phyloP scores from a whole-genome alignment of 2,329 filamentous ascomycete species.

The Fusarium sororula region DNA sequence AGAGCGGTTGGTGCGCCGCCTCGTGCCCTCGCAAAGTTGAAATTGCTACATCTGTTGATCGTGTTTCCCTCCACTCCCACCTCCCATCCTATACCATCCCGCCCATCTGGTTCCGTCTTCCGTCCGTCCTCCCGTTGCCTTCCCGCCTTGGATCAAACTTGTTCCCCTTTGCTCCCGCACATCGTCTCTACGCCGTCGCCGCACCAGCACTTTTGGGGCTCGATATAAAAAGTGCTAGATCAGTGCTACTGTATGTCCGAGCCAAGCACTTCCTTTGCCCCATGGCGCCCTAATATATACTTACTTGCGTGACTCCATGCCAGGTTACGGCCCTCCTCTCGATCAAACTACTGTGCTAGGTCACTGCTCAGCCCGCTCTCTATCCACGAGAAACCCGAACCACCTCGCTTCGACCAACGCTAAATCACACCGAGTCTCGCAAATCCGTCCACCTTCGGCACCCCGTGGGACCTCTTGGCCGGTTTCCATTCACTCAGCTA shows the following conservation, averaged over 20 bases:
- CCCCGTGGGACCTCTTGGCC: constrained; percentile 26
- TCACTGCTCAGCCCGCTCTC: constrained; percentile 25
- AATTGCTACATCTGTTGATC: constrained; percentile 35
- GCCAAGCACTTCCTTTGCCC: neutral
- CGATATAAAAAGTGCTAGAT: constrained; percentile 14
- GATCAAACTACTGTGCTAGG: constrained; percentile 29
- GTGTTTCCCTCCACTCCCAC: constrained; percentile 34
- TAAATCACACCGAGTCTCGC: constrained; percentile 35
- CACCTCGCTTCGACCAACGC: constrained; percentile 31
- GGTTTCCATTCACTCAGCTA: constrained; percentile 17
- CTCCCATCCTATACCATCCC: constrained; percentile 30
- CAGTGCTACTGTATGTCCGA: constrained; percentile 12
- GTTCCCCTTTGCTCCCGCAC: constrained; percentile 40
- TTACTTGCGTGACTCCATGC: constrained; percentile 30
- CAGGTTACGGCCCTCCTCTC: constrained; percentile 31
- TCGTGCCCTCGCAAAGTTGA: constrained; percentile 36
- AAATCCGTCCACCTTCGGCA: constrained; percentile 26
- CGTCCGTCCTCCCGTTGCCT: constrained; percentile 37
- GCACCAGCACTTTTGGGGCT: constrained; percentile 28
- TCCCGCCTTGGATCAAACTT: constrained; percentile 37
- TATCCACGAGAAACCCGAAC: constrained; percentile 25
- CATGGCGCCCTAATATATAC: constrained; percentile 25
- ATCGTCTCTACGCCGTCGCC: constrained; percentile 38
- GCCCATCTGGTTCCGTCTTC: constrained; percentile 40
- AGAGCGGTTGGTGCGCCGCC: constrained; percentile 33